A percentile compares a stretch with the other conserved stretches of the same genome.
These are phyloP conservation scores for Globisporangium lucens DNA, from an alignment of 352 stramenopile species.

Conservation along the genomic window DNA sequence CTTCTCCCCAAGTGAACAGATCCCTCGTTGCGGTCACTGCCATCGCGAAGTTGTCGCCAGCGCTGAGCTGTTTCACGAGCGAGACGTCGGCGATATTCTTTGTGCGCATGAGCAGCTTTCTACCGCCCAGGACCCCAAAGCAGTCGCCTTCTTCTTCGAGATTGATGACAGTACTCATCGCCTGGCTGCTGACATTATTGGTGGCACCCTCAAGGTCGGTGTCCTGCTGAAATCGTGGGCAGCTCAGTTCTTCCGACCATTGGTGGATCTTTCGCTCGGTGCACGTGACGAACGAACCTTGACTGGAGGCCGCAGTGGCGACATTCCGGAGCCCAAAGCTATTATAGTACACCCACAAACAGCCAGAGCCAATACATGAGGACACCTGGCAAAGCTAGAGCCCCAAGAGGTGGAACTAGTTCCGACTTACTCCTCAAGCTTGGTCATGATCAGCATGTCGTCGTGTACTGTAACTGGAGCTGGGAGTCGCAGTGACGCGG, in stretches of 20 bases:
- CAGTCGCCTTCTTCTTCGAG: conserved; percentile 39
- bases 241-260: conserved; percentile 25
- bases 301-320: conserved; percentile 19
- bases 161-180: conserved; percentile 12
- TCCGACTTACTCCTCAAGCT: conserved; percentile 34
- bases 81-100: conserved; percentile 45
- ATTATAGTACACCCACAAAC: conserved; percentile 10
- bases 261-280: conserved; percentile 39
- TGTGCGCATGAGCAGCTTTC: conserved; percentile 35
- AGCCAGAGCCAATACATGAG: neutral
- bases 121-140: conserved; percentile 44
- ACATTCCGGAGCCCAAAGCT: conserved; percentile 37
- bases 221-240: neutral
- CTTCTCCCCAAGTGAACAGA: conserved; percentile 38
- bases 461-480: neutral
- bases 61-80: conserved; percentile 33
- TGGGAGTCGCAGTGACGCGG: conserved; percentile 7
- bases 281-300: conserved; percentile 24
- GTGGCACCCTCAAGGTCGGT: neutral
- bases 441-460: conserved; percentile 16
- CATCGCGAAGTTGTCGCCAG: conserved; percentile 33
- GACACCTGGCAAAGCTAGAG: neutral
- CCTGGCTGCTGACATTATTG: neutral
- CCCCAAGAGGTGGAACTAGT: neutral
- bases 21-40: conserved; percentile 28